phyloP scores from a whole-genome alignment of 768 basidiomycete genomes.

The Rhizopogon vinicolor region DNA sequence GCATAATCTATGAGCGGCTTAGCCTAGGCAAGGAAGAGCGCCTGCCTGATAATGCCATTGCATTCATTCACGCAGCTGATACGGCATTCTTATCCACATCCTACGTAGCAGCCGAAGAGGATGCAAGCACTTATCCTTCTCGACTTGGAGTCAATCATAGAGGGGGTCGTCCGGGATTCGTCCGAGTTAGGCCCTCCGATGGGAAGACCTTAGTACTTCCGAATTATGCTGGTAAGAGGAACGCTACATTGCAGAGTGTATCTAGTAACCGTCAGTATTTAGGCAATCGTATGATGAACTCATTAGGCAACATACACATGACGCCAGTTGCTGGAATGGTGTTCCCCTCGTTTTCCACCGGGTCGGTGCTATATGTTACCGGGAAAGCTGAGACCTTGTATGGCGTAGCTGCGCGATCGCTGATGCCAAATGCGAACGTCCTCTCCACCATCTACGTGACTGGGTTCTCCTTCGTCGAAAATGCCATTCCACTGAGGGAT shows the following conservation, averaged over 20 bases:
- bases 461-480: conserved; percentile 46
- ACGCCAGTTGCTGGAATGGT: conserved; percentile 54
- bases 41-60: conserved; percentile 45
- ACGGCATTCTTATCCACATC: conserved; percentile 53
- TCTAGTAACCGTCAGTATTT: not conserved
- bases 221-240: conserved; percentile 48
- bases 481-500: conserved; percentile 53
- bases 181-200: conserved; percentile 53
- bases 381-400: conserved; percentile 48
- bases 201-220: conserved; percentile 53
- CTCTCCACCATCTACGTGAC: conserved; percentile 46
- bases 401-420: conserved; percentile 38
- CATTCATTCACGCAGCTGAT: conserved; percentile 45
- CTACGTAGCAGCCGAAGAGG: conserved; percentile 36
- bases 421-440: conserved; percentile 47
- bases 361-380: conserved; percentile 57
- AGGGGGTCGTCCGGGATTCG: conserved; percentile 57
- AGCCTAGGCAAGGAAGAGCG: conserved; percentile 31
- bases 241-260: not conserved
- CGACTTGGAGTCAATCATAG: conserved; percentile 63
- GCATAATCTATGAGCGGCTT: conserved; percentile 27
- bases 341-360: conserved; percentile 49
- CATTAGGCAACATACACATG: conserved; percentile 45
- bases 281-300: conserved; percentile 20
- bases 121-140: conserved; percentile 42